phyloP scores from a whole-genome alignment of 495 filamentous ascomycete genomes.

The Entonaema liquescens region DNA sequence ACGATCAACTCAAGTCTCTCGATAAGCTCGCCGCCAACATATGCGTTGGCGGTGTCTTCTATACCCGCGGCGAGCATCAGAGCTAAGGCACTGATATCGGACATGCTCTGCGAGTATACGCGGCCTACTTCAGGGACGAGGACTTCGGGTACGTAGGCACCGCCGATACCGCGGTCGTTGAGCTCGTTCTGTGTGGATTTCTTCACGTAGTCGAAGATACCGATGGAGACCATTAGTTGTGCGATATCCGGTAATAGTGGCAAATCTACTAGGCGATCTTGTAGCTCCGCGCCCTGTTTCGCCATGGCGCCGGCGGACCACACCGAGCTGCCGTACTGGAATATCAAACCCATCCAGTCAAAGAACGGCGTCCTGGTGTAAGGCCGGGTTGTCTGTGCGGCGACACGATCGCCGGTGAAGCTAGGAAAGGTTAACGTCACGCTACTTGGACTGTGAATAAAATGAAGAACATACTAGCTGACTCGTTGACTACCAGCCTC shows the following conservation, averaged over 20 bases:
- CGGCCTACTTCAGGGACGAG: conserved; percentile 63
- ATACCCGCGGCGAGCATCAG: conserved; percentile 33
- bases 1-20: conserved; percentile 37
- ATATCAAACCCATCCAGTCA: conserved; percentile 27
- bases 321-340: conserved; percentile 34
- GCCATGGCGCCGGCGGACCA: conserved; percentile 25
- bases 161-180: conserved; percentile 27
- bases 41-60: conserved; percentile 36
- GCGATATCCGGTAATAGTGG: conserved; percentile 21
- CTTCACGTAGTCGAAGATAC: conserved; percentile 18
- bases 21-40: conserved; percentile 36
- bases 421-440: conserved; percentile 17
- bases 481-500: conserved; percentile 34
- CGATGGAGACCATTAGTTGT: conserved; percentile 32
- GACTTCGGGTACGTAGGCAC: conserved; percentile 32
- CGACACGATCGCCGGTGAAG: conserved; percentile 10
- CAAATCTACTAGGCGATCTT: conserved; percentile 15
- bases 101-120: conserved; percentile 46
- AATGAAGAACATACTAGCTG: conserved; percentile 41
- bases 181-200: conserved; percentile 17
- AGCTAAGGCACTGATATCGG: conserved; percentile 24
- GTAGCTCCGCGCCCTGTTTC: conserved; percentile 23
- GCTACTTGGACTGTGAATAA: too few relatives aligned
- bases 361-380: conserved; percentile 26
- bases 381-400: conserved; percentile 27